Evolutionary conservation across 2,329 filamentous ascomycete species (phyloP).

Genomic region (Calonectria naviculata): DNA sequence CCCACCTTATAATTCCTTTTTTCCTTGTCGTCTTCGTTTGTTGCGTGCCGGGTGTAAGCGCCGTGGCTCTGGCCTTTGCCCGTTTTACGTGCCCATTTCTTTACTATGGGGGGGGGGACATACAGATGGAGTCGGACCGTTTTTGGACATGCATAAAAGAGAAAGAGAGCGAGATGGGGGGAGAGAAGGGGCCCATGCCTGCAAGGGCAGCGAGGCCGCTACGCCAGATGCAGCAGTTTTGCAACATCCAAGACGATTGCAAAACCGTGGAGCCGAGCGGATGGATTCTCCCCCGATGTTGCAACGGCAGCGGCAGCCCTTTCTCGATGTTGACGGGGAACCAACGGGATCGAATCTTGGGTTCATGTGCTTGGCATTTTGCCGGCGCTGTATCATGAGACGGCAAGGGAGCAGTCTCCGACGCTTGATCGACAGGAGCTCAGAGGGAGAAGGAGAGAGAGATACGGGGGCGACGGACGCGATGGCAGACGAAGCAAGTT

Average conservation of each 20-base stretch:
- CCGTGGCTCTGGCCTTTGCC: neutral
- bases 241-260: constrained; percentile 18
- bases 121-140: constrained; percentile 2
- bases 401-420: constrained; percentile 8
- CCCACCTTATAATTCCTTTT: neutral
- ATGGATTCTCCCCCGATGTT: constrained; percentile 3
- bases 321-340: neutral
- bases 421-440: constrained; percentile 24
- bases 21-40: neutral
- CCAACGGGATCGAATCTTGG: neutral
- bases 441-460: constrained; percentile 3
- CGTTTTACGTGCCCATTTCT: neutral
- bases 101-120: neutral
- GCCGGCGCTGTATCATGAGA: constrained; percentile 1
- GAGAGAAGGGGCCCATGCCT: neutral
- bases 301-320: neutral
- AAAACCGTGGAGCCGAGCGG: constrained; percentile 19
- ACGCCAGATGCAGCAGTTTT: neutral
- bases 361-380: neutral
- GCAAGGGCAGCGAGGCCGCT: constrained; percentile 12
- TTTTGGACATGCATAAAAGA: neutral
- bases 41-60: neutral
- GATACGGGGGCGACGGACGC: neutral
- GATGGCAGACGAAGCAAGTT: neutral
- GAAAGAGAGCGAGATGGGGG: neutral